These are phyloP conservation scores for Catharanthus roseus DNA, from an alignment of 257 asterid species.

Conservation along the genomic window DNA sequence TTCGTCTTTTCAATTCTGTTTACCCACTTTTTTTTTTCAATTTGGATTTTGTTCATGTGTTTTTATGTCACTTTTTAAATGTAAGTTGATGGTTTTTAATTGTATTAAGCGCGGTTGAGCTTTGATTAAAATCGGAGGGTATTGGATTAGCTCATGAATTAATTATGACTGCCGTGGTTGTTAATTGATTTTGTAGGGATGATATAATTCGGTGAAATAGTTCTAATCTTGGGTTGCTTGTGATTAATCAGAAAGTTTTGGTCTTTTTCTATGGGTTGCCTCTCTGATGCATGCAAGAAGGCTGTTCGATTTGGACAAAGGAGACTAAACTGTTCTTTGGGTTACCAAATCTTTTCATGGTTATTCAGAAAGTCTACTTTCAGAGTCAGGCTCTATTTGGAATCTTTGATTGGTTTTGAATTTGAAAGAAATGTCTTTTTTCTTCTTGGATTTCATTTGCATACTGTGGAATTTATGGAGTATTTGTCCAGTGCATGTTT, in stretches of 20 bases:
- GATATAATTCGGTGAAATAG: neutral
- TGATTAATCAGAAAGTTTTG: neutral
- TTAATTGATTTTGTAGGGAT: neutral
- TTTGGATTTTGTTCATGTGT: neutral
- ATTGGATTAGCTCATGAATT: neutral
- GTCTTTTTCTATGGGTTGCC: neutral
- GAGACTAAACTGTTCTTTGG: neutral
- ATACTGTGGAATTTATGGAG: neutral
- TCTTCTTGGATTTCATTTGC: no score
- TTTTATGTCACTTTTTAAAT: neutral
- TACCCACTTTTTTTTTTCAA: neutral
- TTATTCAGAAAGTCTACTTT: neutral
- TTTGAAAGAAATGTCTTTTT: no score
- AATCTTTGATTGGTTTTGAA: no score
- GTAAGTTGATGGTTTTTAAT: neutral
- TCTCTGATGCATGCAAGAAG: neutral
- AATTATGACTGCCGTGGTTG: neutral
- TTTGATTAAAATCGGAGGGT: neutral
- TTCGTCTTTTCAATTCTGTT: constrained; percentile 22
- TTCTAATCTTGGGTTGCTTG: neutral
- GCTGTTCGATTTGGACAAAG: constrained; percentile 6
- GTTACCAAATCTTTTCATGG: neutral
- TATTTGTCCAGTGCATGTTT: neutral
- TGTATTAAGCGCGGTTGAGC: neutral
- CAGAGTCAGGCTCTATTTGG: no score